Evolutionary conservation across 1,284 basidiomycete genomes (phyloP).

Genomic region (Cutaneotrichosporon dermatis): DNA sequence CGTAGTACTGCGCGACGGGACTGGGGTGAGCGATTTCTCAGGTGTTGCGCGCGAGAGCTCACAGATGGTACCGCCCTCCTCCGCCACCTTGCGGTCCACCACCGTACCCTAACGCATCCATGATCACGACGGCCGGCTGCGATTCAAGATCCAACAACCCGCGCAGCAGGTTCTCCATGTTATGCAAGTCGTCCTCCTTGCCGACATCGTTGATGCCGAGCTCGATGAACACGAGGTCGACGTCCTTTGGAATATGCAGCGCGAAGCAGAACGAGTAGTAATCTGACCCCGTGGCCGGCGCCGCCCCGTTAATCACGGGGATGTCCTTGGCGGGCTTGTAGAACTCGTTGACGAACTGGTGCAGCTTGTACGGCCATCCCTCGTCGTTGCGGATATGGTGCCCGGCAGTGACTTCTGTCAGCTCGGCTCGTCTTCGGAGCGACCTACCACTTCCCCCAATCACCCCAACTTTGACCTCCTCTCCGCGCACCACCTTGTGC

Average conservation of each 20-base stretch:
- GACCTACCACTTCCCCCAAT: slow-evolving; percentile 45
- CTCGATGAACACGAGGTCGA: slow-evolving; percentile 45
- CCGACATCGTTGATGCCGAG: slow-evolving; percentile 47
- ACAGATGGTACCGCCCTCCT: slow-evolving; percentile 45
- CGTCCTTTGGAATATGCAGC: slow-evolving; percentile 37
- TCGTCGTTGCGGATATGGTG: slow-evolving; percentile 37
- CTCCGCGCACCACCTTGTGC: slow-evolving; percentile 38
- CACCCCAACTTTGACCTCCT: slow-evolving; percentile 33
- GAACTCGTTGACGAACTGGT: slow-evolving; percentile 22
- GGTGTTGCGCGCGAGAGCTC: too few species aligned
- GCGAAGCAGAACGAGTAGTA: slow-evolving; percentile 49
- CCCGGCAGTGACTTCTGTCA: slow-evolving; percentile 39
- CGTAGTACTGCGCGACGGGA: slow-evolving; percentile 88
- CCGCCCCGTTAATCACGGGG: slow-evolving; percentile 37
- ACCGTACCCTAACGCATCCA: slow-evolving; percentile 84
- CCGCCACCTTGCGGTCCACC: slow-evolving; percentile 84
- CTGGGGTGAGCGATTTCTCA: too few species aligned
- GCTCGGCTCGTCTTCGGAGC: slow-evolving; percentile 8
- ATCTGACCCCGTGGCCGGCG: slow-evolving; percentile 42
- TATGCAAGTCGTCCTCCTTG: slow-evolving; percentile 37
- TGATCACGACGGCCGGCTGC: slow-evolving; percentile 79
- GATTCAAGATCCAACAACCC: slow-evolving; percentile 81
- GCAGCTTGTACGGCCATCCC: slow-evolving; percentile 40
- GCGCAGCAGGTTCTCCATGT: slow-evolving; percentile 75
- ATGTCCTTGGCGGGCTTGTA: slow-evolving; percentile 17